Evolutionary conservation across 2,329 filamentous ascomycete species (phyloP), one percentile per base, ranked within the genome.

Genomic region (Thielaviopsis euricoi): DNA sequence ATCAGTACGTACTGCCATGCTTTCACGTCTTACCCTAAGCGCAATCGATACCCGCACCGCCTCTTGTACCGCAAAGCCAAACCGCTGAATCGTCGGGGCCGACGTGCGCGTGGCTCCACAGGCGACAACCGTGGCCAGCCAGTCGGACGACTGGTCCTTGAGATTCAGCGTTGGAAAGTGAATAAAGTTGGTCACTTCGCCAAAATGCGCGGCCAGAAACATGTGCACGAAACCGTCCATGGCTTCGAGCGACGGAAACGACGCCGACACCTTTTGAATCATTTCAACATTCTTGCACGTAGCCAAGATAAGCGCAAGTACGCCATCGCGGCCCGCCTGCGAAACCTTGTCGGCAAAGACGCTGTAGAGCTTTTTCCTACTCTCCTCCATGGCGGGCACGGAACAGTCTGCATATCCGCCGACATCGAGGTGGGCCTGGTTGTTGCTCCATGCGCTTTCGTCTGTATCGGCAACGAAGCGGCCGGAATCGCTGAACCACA

Each of bases 281-380:
- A 67, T 76, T 64, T 70, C 69, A 62, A 72, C 71, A 46, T 71
- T 71, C 52, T 76, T 77, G 63, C 78, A 83, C 3, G 77, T 80
- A 54, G 75, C 74, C 40, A 87, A 69, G 1, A 87, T 77, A 59
- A 86, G 74, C 12, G 78, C 81, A 58, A 88, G 70, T 1, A 86
- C 75, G 52, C 75, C 76, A 66, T 88, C 85, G 3, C 82, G 76
- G 21, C 71, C 74, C 6, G 74, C 69, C 23, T 69, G 65, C 26
- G 75, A 71, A 19, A 80, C 63, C 51, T 69, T 74, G 49, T 77
- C 74, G 2, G 67, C 64, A 48, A 75, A 64, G 13, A 75, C 68
- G 52, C 71, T 69, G 61, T 72, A 68, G 19, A 72, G 62, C 25
- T 66, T 66, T 60, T 68, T 68, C 50, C 68, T 64, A 53, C 67